Percentiles rank a stretch among this genome's conserved stretches.
These are phyloP conservation scores for Rhodotorula sp. DNA, from an alignment of 1,284 basidiomycete genomes.

Conservation along the genomic window DNA sequence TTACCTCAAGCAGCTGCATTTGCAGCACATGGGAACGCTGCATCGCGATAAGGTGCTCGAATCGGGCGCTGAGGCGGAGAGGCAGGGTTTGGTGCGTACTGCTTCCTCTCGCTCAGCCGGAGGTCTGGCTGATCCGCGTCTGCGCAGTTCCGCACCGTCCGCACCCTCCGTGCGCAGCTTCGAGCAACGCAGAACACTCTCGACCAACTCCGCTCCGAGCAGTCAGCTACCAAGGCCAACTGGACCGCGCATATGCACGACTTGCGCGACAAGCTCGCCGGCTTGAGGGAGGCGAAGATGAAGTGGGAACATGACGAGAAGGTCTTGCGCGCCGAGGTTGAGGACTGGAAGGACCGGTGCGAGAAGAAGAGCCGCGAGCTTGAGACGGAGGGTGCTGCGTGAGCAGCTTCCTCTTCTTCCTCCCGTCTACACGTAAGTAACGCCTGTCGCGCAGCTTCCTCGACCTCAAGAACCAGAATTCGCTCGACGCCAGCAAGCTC, in stretches of 20 bases:
- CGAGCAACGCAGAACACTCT: constrained; percentile 26
- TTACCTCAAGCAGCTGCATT: constrained; percentile 72
- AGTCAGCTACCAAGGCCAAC: constrained; percentile 33
- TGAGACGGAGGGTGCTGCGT: constrained; percentile 57
- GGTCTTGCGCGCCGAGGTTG: constrained; percentile 61
- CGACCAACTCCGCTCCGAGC: constrained; percentile 30
- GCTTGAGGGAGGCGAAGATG: constrained; percentile 66
- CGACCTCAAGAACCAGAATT: constrained; percentile 35
- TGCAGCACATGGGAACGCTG: constrained; percentile 70
- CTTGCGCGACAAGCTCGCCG: constrained; percentile 60
- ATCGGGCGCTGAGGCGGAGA: constrained; percentile 68
- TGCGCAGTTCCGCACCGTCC: constrained; percentile 32
- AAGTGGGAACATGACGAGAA: constrained; percentile 63
- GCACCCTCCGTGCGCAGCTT: constrained; percentile 31
- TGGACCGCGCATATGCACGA: constrained; percentile 39
- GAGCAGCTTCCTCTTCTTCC: background rate
- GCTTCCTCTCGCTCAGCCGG: background rate
- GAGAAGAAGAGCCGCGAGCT: constrained; percentile 65
- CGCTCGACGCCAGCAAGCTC: constrained; percentile 33
- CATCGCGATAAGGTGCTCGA: constrained; percentile 69
- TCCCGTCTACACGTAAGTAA: too few species aligned
- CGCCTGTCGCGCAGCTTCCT: constrained; percentile 50
- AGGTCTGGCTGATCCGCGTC: background rate
- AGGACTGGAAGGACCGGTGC: constrained; percentile 63
- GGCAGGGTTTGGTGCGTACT: constrained; percentile 55